These are phyloP conservation scores for Noccaea bulbosa DNA, from an alignment of 345 rosid species.

Conservation along the genomic window DNA sequence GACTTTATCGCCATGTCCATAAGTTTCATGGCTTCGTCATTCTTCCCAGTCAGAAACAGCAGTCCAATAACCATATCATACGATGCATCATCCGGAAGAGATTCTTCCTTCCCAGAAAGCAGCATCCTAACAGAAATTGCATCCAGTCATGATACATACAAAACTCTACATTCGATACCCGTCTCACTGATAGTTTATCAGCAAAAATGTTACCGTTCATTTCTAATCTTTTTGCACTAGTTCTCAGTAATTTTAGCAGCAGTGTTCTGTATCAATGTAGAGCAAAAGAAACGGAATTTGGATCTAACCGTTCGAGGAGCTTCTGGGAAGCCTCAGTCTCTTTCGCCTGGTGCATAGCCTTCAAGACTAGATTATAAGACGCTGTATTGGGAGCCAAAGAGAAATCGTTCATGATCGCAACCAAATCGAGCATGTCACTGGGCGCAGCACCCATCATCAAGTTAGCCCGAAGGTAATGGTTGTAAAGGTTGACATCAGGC, in stretches of 20 bases:
- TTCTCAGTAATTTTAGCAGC: conserved; percentile 1
- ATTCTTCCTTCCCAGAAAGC: conserved; percentile 64
- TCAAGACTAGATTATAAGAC: conserved; percentile 74
- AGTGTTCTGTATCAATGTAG: conserved; percentile 1
- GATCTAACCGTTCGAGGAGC: conserved; percentile 72
- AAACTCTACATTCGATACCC: not conserved
- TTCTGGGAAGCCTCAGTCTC: conserved; percentile 76
- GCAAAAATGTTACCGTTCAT: too few species aligned
- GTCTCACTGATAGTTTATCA: too few species aligned
- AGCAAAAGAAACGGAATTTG: conserved; percentile 11
- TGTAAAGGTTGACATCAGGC: conserved; percentile 76
- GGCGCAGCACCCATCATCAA: conserved; percentile 66
- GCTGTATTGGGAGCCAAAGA: conserved; percentile 71
- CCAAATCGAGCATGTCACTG: conserved; percentile 67
- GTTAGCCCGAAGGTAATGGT: conserved; percentile 83
- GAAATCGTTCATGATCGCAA: conserved; percentile 71
- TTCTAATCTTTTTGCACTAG: conserved; percentile 18
- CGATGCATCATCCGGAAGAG: conserved; percentile 85
- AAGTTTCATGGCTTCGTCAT: conserved; percentile 72
- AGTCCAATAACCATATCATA: conserved; percentile 69
- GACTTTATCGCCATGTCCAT: conserved; percentile 64
- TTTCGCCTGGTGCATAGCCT: conserved; percentile 69
- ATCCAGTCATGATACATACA: conserved; percentile 19
- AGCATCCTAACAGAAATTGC: conserved; percentile 73
- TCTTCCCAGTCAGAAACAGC: conserved; percentile 51